These are phyloP conservation scores for Akanthomyces muscarius DNA, from an alignment of 2,329 filamentous ascomycete genomes.

Conservation along the genomic window DNA sequence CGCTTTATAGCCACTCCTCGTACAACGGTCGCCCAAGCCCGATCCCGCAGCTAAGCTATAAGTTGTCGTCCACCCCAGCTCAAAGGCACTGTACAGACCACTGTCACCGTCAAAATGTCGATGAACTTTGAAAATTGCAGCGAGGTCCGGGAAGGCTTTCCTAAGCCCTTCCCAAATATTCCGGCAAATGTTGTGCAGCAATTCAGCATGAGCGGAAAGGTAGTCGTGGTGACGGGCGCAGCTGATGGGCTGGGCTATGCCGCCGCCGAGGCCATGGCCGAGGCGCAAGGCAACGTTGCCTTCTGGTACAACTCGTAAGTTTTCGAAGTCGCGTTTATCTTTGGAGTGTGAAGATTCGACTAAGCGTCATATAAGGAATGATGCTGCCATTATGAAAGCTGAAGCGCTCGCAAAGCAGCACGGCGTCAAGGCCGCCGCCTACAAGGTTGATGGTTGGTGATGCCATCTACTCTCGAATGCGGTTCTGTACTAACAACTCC, in stretches of 20 bases:
- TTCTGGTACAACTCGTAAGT: constrained; percentile 28
- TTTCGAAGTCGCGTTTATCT: neutral
- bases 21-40: no score
- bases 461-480: neutral
- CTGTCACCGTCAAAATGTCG: constrained; percentile 23
- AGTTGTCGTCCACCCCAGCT: no score
- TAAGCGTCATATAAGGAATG: constrained; percentile 24
- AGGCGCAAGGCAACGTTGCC: constrained; percentile 40
- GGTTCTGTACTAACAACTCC: neutral
- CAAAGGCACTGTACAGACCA: no score
- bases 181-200: constrained; percentile 43
- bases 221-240: constrained; percentile 42
- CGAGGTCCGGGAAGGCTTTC: constrained; percentile 24
- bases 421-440: constrained; percentile 27
- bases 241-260: constrained; percentile 43
- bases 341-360: no score
- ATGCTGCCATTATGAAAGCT: constrained; percentile 34
- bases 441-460: constrained; percentile 1
- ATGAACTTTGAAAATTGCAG: constrained; percentile 26
- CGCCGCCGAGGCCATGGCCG: constrained; percentile 43
- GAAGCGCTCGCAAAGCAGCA: constrained; percentile 28
- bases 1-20: no score
- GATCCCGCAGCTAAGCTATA: no score
- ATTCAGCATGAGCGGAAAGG: constrained; percentile 38
- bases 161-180: constrained; percentile 32